Percentiles rank a stretch among this genome's conserved stretches.
Evolutionary conservation across 148 eudicot species (phyloP).

Genomic region (Nepenthes gracilis): DNA sequence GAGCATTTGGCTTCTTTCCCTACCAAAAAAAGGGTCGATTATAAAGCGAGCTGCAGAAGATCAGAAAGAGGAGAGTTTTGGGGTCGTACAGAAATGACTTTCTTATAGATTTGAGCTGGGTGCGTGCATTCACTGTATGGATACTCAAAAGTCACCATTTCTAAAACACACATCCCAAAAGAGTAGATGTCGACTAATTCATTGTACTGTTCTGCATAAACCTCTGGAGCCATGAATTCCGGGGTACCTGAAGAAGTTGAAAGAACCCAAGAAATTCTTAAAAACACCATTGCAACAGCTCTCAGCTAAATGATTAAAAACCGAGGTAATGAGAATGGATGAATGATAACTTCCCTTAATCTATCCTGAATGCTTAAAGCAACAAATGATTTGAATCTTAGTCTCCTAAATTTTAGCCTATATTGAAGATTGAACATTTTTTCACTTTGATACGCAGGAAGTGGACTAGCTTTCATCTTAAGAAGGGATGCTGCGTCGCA

Average conservation of each 20-base stretch:
- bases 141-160: slow-evolving; percentile 14
- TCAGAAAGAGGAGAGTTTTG: not conserved
- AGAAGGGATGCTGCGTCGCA: too few species aligned
- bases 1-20: slow-evolving; percentile 32
- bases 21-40: slow-evolving; percentile 1
- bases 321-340: not conserved
- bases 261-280: not conserved
- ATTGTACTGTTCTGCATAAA: slow-evolving; percentile 12
- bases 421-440: too few species aligned
- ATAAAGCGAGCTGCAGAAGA: not conserved
- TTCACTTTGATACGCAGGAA: too few species aligned
- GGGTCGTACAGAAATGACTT: slow-evolving; percentile 11
- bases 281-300: not conserved
- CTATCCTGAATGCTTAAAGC: too few species aligned
- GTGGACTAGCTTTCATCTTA: too few species aligned
- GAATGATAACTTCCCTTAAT: too few species aligned
- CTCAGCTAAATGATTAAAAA: not conserved
- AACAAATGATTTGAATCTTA: too few species aligned
- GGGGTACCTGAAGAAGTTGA: slow-evolving; percentile 10
- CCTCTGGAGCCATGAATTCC: slow-evolving; percentile 16
- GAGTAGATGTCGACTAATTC: slow-evolving; percentile 14
- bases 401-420: too few species aligned
- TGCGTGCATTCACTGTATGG: slow-evolving; percentile 15
- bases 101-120: slow-evolving; percentile 16
- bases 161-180: slow-evolving; percentile 13